Evolutionary conservation across 2,329 filamentous ascomycete genomes (phyloP).

Genomic region (Diaporthe vaccinii): DNA sequence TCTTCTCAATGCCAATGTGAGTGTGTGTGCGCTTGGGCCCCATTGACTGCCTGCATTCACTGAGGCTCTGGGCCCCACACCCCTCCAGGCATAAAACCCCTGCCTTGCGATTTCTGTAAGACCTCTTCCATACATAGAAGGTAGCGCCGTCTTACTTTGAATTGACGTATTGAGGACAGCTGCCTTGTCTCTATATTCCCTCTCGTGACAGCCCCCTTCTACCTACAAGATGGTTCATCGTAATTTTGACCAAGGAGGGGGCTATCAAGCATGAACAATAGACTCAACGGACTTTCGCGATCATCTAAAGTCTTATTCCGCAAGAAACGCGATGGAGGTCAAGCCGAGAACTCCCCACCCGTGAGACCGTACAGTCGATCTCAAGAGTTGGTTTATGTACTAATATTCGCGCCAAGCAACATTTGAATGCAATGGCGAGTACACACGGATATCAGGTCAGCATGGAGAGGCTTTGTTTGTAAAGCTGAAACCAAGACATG

Average conservation of each 20-base stretch:
- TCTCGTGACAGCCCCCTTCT: too few relatives aligned
- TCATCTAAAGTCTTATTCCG: not conserved
- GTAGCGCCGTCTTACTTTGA: too few relatives aligned
- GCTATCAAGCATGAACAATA: not conserved
- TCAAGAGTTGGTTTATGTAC: not conserved
- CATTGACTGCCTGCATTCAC: too few relatives aligned
- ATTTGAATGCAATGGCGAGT: not conserved
- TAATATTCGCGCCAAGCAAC: too few relatives aligned
- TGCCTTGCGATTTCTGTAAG: too few relatives aligned
- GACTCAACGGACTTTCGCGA: not conserved
- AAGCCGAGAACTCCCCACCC: too few relatives aligned
- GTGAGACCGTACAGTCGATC: not conserved
- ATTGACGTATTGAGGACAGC: too few relatives aligned
- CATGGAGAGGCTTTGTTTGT: not conserved
- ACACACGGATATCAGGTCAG: not conserved
- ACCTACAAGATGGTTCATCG: not conserved
- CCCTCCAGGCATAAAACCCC: too few relatives aligned
- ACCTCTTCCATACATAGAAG: too few relatives aligned
- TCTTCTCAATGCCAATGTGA: not conserved
- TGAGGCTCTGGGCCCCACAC: too few relatives aligned
- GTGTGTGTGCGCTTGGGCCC: too few relatives aligned
- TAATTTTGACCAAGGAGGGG: not conserved
- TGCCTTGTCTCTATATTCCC: too few relatives aligned
- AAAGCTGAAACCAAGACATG: not conserved
- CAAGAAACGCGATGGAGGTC: not conserved